Base-by-base conservation (phyloP, 805 yeast species). In the Danielia reshetovae region DNA sequence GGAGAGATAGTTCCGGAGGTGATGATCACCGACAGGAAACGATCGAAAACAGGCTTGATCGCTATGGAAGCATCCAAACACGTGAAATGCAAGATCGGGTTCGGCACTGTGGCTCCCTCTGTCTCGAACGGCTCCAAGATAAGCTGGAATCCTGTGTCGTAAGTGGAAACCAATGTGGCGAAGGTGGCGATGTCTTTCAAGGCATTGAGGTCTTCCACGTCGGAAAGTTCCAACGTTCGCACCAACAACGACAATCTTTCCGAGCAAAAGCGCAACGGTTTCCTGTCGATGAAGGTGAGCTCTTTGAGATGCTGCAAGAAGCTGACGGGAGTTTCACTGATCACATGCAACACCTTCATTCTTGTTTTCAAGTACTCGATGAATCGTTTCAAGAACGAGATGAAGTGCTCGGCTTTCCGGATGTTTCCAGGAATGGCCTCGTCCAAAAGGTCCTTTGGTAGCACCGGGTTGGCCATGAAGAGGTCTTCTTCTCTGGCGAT, bases 1-100 rank as follows among this genome's bases (percentile, higher is more conserved):
- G 99, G 99, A 0, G 97, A 90, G 30, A 93, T 93, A 11, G 99
- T 93, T 46, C 99, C 99, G 0, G 96, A 86, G 0, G 99, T 93
- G 41, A 93, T 93, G 42, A 93, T 82, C 8, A 93, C 95, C 0
- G 96, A 83, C 6, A 86, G 80, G 52, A 90, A 93, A 39, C 89
- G 73, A 33, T 93, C 98, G 65, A 93, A 90, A 0, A 93, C 88
- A 0, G 99, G 98, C 54, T 88, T 93, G 46, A 93, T 93, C 3
- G 97, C 97, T 48, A 93, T 93, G 1, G 97, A 87, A 0, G 99
- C 98, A 65, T 93, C 99, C 30, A 93, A 68, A 65, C 99, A 93
- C 0, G 96, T 82, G 57, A 93, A 89, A 50, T 90, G 81, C 51
- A 93, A 61, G 4, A 93, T 84, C 1, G 99, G 99, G 57, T 93